Base-by-base conservation (phyloP, 1,284 basidiomycete genomes). In the Inonotus obliquus region DNA sequence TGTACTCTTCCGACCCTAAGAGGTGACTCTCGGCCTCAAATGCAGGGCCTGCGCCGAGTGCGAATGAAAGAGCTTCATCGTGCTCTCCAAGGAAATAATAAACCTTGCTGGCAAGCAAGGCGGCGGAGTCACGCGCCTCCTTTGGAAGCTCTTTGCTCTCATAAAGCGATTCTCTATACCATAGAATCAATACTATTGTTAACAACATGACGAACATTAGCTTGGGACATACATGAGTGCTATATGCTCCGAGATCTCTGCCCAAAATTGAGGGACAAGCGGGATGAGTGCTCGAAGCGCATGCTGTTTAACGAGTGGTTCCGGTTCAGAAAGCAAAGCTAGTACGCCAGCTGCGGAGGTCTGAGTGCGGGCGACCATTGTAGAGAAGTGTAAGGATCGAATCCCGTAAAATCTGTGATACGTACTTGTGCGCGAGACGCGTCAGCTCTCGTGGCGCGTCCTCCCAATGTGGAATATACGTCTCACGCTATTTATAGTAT, bases 51-150 rank as follows among this genome's bases (percentile, higher is more conserved):
- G 94, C 92, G 63, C 90, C 89, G 56, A 98, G 84, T 21, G 95
- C 95, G 70, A 97, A 96, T 37, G 91, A 89, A 63, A 98, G 81
- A 25, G 94, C 91, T 74, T 98, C 96, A 67, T 95, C 92, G 67
- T 95, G 91, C 72, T 94, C 92, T 67, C 91, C 94, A 52, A 98
- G 83, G 80, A 91, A 96, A 75, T 94, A 98, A 76, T 97, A 98
- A 55, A 97, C 91, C 74, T 98, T 97, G 79, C 93, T 95, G 23
- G 92, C 90, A 41, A 98, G 81, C 55, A 98, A 78, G 21, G 95
- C 92, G 25, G 96, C 95, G 58, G 87, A 81, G 68, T 91, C 84
- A 57, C 89, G 86, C 27, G 88, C 85, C 61, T 86, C 80, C 65
- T 82, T 80, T 0, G 89, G 81, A 7, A 97, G 80, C 52, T 89